phyloP scores from a whole-genome alignment of 441 rosid genomes.

The Biscutella auriculata region DNA sequence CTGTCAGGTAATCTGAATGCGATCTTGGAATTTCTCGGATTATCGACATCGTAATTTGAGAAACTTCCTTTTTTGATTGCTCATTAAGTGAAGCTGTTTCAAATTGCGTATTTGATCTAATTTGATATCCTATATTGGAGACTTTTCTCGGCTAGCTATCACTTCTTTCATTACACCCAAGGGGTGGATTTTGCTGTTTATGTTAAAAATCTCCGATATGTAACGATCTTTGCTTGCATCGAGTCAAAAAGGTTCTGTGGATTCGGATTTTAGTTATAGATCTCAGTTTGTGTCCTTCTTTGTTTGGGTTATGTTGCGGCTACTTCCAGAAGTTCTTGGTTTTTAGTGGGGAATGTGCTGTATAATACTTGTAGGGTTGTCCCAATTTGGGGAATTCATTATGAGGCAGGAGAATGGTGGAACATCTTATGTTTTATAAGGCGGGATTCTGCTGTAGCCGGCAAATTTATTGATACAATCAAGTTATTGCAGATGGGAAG shows the following conservation, averaged over 20 bases:
- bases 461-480: neutral
- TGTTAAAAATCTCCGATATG: no score
- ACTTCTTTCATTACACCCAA: no score
- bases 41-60: neutral
- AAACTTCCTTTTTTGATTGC: neutral
- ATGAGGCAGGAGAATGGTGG: no score
- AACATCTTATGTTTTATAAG: no score
- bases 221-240: conserved; percentile 30
- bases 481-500: conserved; percentile 13
- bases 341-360: neutral
- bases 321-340: neutral
- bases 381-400: conserved; percentile 19
- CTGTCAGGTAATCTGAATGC: conserved; percentile 22
- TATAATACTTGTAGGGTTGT: conserved; percentile 19
- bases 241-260: conserved; percentile 40
- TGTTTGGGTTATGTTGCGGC: no score
- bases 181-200: no score
- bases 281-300: neutral
- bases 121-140: conserved; percentile 14
- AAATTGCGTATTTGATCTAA: conserved; percentile 11
- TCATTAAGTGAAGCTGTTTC: neutral
- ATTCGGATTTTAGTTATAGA: conserved; percentile 16
- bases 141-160: no score
- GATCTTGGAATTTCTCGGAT: conserved; percentile 11
- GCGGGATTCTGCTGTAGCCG: neutral